These are phyloP conservation scores for Pseudocercospora eumusae DNA, from an alignment of 2,329 filamentous ascomycete genomes.

Conservation along the genomic window DNA sequence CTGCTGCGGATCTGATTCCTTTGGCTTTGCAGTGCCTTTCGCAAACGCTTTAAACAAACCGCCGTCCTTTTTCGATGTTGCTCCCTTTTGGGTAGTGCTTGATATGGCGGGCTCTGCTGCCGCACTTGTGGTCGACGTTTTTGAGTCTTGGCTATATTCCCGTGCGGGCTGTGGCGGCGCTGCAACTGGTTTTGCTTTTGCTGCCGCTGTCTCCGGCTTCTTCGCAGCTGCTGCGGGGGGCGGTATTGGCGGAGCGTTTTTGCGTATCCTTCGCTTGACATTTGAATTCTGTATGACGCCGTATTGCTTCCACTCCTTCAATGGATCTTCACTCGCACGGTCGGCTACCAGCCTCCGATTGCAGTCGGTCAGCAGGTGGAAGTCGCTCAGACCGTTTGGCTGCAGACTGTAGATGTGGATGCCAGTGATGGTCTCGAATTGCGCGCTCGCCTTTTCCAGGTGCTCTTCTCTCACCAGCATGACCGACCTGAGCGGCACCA, in stretches of 20 bases:
- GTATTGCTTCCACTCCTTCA: slow-evolving; percentile 62
- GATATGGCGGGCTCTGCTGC: slow-evolving; percentile 42
- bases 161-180: slow-evolving; percentile 22
- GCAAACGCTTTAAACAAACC: slow-evolving; percentile 80
- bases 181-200: slow-evolving; percentile 21
- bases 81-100: slow-evolving; percentile 41
- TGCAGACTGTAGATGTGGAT: slow-evolving; percentile 88
- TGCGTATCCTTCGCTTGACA: slow-evolving; percentile 57
- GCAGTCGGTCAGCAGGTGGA: slow-evolving; percentile 71
- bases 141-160: slow-evolving; percentile 24
- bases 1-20: slow-evolving; percentile 45
- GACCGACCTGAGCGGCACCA: slow-evolving; percentile 48
- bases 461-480: slow-evolving; percentile 38
- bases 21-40: slow-evolving; percentile 59
- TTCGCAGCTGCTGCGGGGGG: slow-evolving; percentile 29
- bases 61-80: slow-evolving; percentile 59
- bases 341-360: slow-evolving; percentile 63
- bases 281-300: slow-evolving; percentile 74
- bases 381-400: slow-evolving; percentile 64
- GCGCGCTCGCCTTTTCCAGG: slow-evolving; percentile 55
- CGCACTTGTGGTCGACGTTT: slow-evolving; percentile 28
- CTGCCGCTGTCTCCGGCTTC: slow-evolving; percentile 27
- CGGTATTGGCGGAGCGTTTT: slow-evolving; percentile 43
- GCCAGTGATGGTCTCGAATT: slow-evolving; percentile 72
- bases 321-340: slow-evolving; percentile 59